Conservation (phyloP, 1,139 yeast species). For the Saccharomyces hybrid region DNA sequence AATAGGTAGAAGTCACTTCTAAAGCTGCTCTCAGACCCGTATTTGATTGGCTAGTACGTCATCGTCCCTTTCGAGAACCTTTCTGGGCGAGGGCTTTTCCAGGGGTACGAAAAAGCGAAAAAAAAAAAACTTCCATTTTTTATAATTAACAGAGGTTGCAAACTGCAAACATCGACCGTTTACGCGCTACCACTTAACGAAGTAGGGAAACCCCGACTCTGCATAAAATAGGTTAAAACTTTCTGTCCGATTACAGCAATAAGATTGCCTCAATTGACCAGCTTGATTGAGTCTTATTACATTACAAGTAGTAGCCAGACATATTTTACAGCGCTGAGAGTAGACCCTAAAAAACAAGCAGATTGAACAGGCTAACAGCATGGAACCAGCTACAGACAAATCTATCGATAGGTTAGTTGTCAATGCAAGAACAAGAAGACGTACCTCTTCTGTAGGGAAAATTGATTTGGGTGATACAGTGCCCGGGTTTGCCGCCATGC, state of each 20-base stretch:
- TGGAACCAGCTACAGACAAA: not conserved
- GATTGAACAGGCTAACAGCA: not conserved
- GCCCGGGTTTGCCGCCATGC: constrained; percentile 25
- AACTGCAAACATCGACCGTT: not conserved
- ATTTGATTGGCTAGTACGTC: not conserved
- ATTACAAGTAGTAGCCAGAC: not conserved
- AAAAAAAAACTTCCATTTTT: not conserved
- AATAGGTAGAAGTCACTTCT: not conserved
- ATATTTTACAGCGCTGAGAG: not conserved
- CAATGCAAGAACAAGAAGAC: constrained; percentile 18
- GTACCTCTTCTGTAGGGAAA: constrained; percentile 31
- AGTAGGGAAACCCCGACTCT: not conserved
- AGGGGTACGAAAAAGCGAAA: not conserved
- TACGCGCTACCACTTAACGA: not conserved
- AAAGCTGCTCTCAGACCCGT: not conserved
- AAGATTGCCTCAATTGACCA: not conserved
- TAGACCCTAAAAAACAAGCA: not conserved
- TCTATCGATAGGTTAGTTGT: not conserved
- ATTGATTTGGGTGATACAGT: constrained; percentile 31
- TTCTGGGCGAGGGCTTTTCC: not conserved
- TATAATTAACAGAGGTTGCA: not conserved
- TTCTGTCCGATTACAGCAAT: not conserved
- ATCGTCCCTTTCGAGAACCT: not conserved
- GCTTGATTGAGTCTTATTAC: not conserved
- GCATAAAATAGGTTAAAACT: not conserved